Evolutionary conservation across 75 land plant genomes (phyloP).

Genomic region (Pinus albicaulis): DNA sequence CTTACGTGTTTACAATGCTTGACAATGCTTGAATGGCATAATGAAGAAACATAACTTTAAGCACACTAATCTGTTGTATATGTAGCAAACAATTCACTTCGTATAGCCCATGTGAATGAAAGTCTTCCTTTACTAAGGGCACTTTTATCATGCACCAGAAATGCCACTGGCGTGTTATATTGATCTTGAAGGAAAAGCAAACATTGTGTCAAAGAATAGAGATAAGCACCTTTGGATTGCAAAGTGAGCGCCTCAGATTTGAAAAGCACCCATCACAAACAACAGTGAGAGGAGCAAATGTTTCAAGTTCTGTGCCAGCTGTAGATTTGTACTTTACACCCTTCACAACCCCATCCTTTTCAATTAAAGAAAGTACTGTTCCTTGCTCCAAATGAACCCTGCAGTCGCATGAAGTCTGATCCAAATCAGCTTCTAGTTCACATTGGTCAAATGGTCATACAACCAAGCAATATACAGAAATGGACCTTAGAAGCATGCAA

Average conservation of each 20-base stretch:
- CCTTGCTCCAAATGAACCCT: conserved; percentile 87
- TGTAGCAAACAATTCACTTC: too few species aligned
- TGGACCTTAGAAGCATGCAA: background rate
- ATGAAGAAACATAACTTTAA: too few species aligned
- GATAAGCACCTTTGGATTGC: conserved; percentile 63
- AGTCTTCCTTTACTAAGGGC: background rate
- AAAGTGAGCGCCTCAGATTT: conserved; percentile 82
- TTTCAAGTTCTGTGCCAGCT: conserved; percentile 53
- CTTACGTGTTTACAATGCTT: too few species aligned
- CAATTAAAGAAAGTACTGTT: conserved; percentile 74
- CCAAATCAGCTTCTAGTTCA: background rate
- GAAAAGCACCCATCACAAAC: conserved; percentile 99
- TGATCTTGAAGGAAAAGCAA: background rate
- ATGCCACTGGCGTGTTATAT: background rate
- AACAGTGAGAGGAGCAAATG: conserved; percentile 82
- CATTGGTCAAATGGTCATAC: background rate
- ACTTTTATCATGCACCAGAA: background rate
- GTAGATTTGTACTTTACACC: conserved; percentile 73
- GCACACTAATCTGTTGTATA: too few species aligned
- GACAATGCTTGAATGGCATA: too few species aligned
- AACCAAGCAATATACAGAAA: background rate
- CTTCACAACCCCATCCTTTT: conserved; percentile 70
- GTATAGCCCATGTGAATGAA: background rate
- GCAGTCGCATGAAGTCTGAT: conserved; percentile 6
- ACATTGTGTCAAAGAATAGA: background rate